These are phyloP conservation scores for Wickerhamomyces subpelliculosus DNA, from an alignment of 805 yeast species.

Conservation along the genomic window DNA sequence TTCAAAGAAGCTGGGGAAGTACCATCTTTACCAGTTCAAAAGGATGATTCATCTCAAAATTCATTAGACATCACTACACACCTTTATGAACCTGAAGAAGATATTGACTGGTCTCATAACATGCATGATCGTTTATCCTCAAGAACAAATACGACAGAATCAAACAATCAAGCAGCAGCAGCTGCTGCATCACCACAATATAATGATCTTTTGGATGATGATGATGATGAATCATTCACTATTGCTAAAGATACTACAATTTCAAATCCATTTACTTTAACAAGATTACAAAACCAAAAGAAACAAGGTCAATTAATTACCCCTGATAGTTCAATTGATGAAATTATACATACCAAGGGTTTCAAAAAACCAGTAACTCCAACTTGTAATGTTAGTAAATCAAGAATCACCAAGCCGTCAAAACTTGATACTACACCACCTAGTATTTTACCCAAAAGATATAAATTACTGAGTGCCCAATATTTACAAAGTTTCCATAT, in stretches of 20 bases:
- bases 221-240: slow-evolving; percentile 2
- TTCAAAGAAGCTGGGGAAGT: no score
- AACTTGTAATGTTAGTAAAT: no score
- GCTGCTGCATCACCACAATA: no score
- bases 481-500: background rate
- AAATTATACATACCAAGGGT: background rate
- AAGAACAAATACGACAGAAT: background rate
- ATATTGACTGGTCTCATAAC: slow-evolving; percentile 1
- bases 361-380: background rate
- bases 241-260: slow-evolving; percentile 5
- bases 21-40: no score
- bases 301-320: background rate
- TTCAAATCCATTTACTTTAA: slow-evolving; percentile 15
- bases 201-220: no score
- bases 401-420: no score
- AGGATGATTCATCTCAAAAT: no score
- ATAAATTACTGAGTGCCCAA: background rate
- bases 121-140: slow-evolving; percentile 1
- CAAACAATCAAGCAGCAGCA: background rate
- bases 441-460: background rate
- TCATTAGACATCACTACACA: no score
- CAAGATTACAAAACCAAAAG: slow-evolving; percentile 2
- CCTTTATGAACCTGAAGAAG: no score
- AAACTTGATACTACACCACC: background rate
- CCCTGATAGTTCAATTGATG: background rate